Base-by-base conservation (phyloP, 495 filamentous ascomycete species). In the Niebla homalea region DNA sequence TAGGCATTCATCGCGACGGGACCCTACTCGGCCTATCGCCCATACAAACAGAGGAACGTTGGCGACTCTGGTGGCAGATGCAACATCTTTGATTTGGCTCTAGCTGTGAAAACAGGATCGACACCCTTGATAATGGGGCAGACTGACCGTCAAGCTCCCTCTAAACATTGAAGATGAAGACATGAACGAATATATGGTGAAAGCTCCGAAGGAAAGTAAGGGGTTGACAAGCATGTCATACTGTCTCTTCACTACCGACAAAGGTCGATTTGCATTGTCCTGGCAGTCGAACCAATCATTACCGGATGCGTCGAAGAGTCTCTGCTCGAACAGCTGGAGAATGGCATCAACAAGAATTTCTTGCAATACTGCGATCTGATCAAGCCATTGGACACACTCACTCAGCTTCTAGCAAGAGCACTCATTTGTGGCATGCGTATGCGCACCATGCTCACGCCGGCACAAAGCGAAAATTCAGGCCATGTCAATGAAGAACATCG, bases 151-250 rank as follows among this genome's bases (percentile, higher is more conserved):
- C 0, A 66, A 73, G 41, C 58, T 76, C 10, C 82, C 82, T 0
- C 63, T 78, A 14, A 90, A 89, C 53, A 73, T 93, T 53, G 80
- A 89, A 64, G 84, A 90, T 46, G 51, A 50, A 8, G 87, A 93
- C 52, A 70, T 93, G 14, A 64, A 62, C 21, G 79, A 80, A 0
- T 68, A 76, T 0, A 76, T 71, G 61, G 72, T 64, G 2, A 62
- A 73, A 5, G 63, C 76, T 4, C 81, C 84, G 0, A 52, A 63
- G 15, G 67, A 76, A 12, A 69, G 76, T 5, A 57, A 62, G 6
- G 79, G 78, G 7, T 64, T 75, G 4, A 88, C 82, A 14, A 84
- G 89, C 43, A 85, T 87, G 79, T 81, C 84, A 0, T 84, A 89
- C 58, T 79, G 75, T 41, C 65, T 90, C 6, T 75, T 81, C 26